A percentile compares a stretch with the other conserved stretches of the same genome.
Conservation (phyloP, 2,329 filamentous ascomycete species). For the Tolypocladium cylindrosporum region DNA sequence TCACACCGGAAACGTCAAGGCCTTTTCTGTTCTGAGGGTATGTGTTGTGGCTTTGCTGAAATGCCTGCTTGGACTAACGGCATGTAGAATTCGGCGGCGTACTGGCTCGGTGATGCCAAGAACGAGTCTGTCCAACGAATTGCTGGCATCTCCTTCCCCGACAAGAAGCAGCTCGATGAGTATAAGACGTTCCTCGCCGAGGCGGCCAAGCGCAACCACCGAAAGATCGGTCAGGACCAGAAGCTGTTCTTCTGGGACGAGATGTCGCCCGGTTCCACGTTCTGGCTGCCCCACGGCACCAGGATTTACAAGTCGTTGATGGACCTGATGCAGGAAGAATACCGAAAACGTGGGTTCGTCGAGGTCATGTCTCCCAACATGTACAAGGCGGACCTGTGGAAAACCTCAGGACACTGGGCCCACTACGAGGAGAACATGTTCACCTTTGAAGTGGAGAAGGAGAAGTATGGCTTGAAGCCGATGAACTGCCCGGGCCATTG, state of each 20-base stretch:
- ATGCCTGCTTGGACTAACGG: neutral
- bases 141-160: conserved; percentile 88
- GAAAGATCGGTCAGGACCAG: conserved; percentile 88
- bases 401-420: conserved; percentile 89
- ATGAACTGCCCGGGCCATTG: conserved; percentile 99
- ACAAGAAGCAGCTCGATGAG: conserved; percentile 89
- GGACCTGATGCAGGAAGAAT: conserved; percentile 72
- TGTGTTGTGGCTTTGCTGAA: neutral
- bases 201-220: conserved; percentile 93
- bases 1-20: conserved; percentile 83
- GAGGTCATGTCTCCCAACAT: conserved; percentile 93
- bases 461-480: conserved; percentile 64
- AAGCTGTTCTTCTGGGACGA: conserved; percentile 97
- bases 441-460: conserved; percentile 68
- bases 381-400: conserved; percentile 90
- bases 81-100: conserved; percentile 59
- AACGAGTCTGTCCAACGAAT: conserved; percentile 96
- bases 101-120: conserved; percentile 87
- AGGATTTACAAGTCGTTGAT: conserved; percentile 88
- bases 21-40: conserved; percentile 82
- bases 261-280: conserved; percentile 82
- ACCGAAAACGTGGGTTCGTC: conserved; percentile 86
- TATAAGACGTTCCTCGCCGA: conserved; percentile 95
- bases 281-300: conserved; percentile 87
- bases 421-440: conserved; percentile 84